Evolutionary conservation across 148 eudicot species (phyloP), one percentile per base, ranked within the genome.

Genomic region (Drosera capensis): DNA sequence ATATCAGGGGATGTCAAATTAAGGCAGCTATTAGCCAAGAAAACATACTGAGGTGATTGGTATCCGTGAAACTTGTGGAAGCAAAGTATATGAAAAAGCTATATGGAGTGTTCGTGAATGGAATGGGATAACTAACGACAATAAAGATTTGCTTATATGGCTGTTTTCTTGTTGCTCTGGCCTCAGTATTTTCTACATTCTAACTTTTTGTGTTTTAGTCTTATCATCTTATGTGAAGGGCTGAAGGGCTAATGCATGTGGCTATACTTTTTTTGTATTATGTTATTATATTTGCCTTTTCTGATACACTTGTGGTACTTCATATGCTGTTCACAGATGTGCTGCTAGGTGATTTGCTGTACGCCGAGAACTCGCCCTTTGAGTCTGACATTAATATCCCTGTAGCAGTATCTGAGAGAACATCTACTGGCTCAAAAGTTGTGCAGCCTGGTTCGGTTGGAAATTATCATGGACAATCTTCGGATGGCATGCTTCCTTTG

Each of bases 331-430:
- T 69, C 76, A 34, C 97, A 90, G 97, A 84, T 75, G 40, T 56
- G 18, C 55, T 90, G 75, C 65, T 84, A 22, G 93, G 49, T 35
- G 97, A 90, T 60, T 71, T 80, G 54, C 70, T 90, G 17, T 60
- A 75, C 51, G 87, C 97, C 15, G 97, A 84, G 60, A 78, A 88
- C 59, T 64, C 80, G 24, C 68, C 65, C 22, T 45, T 46, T 19
- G 84, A 77, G 42, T 71, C 97, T 35, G 90, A 80, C 38, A 47
- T 25, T 45, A 66, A 56, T 56, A 41, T 77, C 56, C 53, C 70
- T 39, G 52, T 65, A 34, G 3, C 2, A 55, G 46, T 71, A 43
- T 47, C 83, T 53, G 80, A 79, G 48, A 74, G 75, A 57, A 46
- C 71, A 40, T 48, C 70, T 37, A 49, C 65, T 35, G 73, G 63